Percentiles rank a stretch among this genome's conserved stretches.
phyloP scores from a whole-genome alignment of 768 basidiomycete species.

The Boletus speciosus region DNA sequence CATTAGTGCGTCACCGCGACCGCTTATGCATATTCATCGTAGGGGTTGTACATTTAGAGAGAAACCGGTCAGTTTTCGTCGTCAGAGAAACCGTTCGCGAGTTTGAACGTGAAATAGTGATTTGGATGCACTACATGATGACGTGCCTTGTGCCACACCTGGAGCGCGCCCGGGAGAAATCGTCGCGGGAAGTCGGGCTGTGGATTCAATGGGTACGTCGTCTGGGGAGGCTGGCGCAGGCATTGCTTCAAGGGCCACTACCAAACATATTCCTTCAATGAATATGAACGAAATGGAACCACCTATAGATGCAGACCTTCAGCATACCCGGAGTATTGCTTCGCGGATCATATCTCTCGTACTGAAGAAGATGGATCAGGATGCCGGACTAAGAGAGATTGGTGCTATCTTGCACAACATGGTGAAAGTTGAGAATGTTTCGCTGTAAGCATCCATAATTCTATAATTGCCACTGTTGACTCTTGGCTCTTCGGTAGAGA shows the following conservation, averaged over 20 bases:
- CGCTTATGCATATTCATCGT: not conserved
- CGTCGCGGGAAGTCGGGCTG: too few relatives aligned
- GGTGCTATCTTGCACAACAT: not conserved
- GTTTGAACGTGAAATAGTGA: not conserved
- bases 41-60: conserved; percentile 4
- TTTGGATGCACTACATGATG: not conserved
- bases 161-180: too few relatives aligned
- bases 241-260: too few relatives aligned
- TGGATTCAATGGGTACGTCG: too few relatives aligned
- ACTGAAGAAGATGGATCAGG: not conserved
- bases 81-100: not conserved
- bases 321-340: not conserved
- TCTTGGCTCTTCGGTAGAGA: not conserved
- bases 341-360: not conserved
- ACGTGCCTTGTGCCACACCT: too few relatives aligned
- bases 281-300: not conserved
- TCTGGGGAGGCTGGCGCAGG: too few relatives aligned
- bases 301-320: not conserved
- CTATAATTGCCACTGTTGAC: not conserved
- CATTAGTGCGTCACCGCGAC: not conserved
- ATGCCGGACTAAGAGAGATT: not conserved
- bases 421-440: not conserved
- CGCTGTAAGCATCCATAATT: not conserved
- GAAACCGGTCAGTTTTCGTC: not conserved
- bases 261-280: not conserved